Evolutionary conservation across 1,284 basidiomycete genomes (phyloP).

Genomic region (Garcileccinum viscosum): DNA sequence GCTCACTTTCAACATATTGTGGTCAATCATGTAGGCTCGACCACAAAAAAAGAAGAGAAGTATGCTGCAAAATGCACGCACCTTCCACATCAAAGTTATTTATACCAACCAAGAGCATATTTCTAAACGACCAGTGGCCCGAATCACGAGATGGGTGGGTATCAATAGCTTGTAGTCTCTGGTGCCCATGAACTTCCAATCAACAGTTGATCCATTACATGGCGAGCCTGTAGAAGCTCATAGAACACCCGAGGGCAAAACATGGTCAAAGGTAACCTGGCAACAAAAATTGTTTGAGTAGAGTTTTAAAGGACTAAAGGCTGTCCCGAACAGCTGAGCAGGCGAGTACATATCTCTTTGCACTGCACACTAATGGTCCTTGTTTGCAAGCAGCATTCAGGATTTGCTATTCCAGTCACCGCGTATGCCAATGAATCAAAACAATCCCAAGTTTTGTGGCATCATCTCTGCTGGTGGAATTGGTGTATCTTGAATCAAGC

Average conservation of each 20-base stretch:
- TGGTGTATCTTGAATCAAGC: too few relatives aligned
- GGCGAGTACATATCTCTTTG: constrained; percentile 14
- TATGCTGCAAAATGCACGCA: constrained; percentile 2
- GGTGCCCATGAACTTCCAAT: background rate
- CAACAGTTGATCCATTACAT: background rate
- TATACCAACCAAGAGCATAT: background rate
- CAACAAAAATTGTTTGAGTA: background rate
- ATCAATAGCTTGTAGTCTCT: background rate
- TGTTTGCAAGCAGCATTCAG: too few relatives aligned
- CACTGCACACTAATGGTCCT: too few relatives aligned
- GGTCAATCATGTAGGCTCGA: background rate
- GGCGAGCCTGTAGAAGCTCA: background rate
- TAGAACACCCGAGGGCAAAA: background rate
- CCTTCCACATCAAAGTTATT: background rate
- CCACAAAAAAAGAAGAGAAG: background rate
- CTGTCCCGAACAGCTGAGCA: background rate
- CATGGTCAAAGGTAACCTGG: background rate
- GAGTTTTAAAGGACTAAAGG: constrained; percentile 1
- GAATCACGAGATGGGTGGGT: background rate
- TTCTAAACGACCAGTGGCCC: background rate
- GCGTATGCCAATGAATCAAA: too few relatives aligned
- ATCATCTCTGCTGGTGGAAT: too few relatives aligned
- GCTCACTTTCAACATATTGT: background rate
- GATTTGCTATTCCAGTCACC: too few relatives aligned
- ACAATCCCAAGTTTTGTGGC: too few relatives aligned